Evolutionary conservation across 1,284 basidiomycete genomes (phyloP), one percentile per base, ranked within the genome.

Genomic region (Ustilago hordei): DNA sequence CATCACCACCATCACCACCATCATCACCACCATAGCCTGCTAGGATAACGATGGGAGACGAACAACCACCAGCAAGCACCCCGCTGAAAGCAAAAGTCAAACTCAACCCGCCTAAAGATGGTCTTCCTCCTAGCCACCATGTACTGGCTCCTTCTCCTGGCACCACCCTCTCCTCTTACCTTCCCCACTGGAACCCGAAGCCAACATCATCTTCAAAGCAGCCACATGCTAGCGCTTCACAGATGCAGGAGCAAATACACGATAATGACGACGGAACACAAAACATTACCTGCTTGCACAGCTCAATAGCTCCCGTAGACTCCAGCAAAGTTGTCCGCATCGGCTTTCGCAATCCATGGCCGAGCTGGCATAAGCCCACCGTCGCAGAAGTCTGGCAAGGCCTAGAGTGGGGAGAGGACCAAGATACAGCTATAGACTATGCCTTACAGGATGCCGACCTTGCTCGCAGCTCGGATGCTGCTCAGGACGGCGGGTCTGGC

Each of bases 261-360:
- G 23, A 34, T 12, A 47, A 60, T 15, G 41, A 53, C 13, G 12
- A 39, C 31, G 50, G 19, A 9, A n/a, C 55, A 9, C 36, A 47
- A n/a, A 55, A 45, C 12, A 38, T 63, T 39, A 55, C 66, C 28
- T 73, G 65, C 53, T 41, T 73, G 45, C 70, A 64, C 35, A 64
- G 50, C 45, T 73, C 70, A 13, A 64, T 64, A 34, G 70, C 70
- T 8, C 64, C 68, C 23, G 48, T 73, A 4, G 70, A 73, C 11
- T 35, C 60, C 4, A 34, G 28, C 47, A 73, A 64, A 32, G 70
- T 67, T 13, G 68, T 69, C 8, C 65, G 75, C 39, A 73, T 69
- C 8, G 80, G 81, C 4, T 85, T 85, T 43, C 75, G 66, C 17
- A 85, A 85, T 41, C 83, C 83, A 2, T 85, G 83, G 83, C 69